Evolutionary conservation across 345 rosid genomes (phyloP).

Genomic region (Hypericum perforatum): DNA sequence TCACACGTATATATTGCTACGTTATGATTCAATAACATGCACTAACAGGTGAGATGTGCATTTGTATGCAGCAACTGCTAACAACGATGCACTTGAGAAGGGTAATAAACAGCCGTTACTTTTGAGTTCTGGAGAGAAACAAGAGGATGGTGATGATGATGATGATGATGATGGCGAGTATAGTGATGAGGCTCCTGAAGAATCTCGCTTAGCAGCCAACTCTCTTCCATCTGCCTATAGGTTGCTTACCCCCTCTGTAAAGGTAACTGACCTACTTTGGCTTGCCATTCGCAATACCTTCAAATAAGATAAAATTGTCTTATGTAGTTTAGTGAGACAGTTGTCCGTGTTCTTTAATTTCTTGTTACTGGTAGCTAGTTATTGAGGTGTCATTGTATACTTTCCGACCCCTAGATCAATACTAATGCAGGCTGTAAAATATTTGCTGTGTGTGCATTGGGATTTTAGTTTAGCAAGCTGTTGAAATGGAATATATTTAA

Average conservation of each 20-base stretch:
- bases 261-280: slow-evolving; percentile 32
- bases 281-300: neutral
- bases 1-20: neutral
- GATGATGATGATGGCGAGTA: slow-evolving; percentile 51
- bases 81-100: slow-evolving; percentile 51
- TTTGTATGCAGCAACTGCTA: slow-evolving; percentile 34
- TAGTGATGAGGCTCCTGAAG: slow-evolving; percentile 59
- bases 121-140: slow-evolving; percentile 35
- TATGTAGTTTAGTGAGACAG: too few relatives aligned
- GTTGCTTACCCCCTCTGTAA: slow-evolving; percentile 92
- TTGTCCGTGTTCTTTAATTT: too few relatives aligned
- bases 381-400: too few relatives aligned
- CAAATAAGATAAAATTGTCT: too few relatives aligned
- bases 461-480: too few relatives aligned
- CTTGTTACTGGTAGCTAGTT: too few relatives aligned
- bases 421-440: too few relatives aligned
- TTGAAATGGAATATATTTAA: too few relatives aligned
- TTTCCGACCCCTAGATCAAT: too few relatives aligned
- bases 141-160: slow-evolving; percentile 34
- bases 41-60: neutral
- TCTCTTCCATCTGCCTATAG: slow-evolving; percentile 75
- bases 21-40: neutral
- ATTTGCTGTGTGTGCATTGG: too few relatives aligned
- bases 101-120: slow-evolving; percentile 74
- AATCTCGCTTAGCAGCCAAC: slow-evolving; percentile 53